Evolutionary conservation across 2,329 filamentous ascomycete species (phyloP), one percentile per base, ranked within the genome.

Genomic region (Tolypocladium inflatum): DNA sequence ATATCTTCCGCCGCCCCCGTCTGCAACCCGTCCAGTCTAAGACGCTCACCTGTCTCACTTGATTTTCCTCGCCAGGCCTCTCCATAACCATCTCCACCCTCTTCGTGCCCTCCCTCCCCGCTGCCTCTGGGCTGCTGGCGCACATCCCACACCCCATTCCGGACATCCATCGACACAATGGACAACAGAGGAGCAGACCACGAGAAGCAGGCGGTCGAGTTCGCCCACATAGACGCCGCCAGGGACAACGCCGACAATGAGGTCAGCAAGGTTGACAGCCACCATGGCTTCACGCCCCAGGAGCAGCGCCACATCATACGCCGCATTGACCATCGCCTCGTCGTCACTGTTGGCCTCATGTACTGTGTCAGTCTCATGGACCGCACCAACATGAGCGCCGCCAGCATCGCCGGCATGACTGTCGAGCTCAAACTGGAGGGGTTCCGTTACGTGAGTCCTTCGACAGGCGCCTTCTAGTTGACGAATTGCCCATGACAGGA

Each of bases 331-430:
- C 74, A 78, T 37, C 82, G 86, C 2, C 74, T 89, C 4, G 81
- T 88, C 45, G 67, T 80, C 4, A 85, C 80, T 1, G 81, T 84
- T 5, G 86, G 86, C 23, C 67, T 80, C 62, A 80, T 91, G 74
- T 92, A 92, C 71, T 90, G 87, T 68, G 78, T 90, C 64, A 87
- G 82, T 62, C 74, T 93, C 59, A 89, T 93, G 84, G 90, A 94
- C 67, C 79, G 90, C 38, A 90, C 87, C 2, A 93, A 93, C 70
- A 73, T 92, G 68, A 83, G 83, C n/a, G 78, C 83, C 26, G 89
- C 88, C 45, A 83, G 83, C 52, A 87, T 93, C 68, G 89, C 90
- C 23, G 89, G 81, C 56, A 82, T 84, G 79, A 65, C 67, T 19
- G 62, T 61, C 1, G 81, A 84, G 54, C 70, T 84, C 33, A 53